A percentile compares a stretch with the other conserved stretches of the same genome.
Conservation (phyloP, 108 stramenopile species). For the Cyclotella baltica region DNA sequence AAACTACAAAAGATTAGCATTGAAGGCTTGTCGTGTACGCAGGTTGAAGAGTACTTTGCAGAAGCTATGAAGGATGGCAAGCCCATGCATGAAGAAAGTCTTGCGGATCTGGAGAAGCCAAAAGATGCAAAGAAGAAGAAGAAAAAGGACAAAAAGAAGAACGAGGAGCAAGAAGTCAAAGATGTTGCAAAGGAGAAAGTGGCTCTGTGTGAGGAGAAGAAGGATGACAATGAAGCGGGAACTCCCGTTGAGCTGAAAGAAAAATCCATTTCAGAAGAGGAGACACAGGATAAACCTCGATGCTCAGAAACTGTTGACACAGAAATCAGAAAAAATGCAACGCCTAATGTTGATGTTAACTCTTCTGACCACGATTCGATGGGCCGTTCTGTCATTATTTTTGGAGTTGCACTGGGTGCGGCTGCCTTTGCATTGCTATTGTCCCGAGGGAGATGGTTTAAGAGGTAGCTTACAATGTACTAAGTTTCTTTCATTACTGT, state of each 20-base stretch:
- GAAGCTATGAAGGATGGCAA: conserved; percentile 65
- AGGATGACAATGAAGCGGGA: not conserved
- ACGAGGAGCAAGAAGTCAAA: not conserved
- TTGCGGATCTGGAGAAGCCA: not conserved
- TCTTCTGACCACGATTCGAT: not conserved
- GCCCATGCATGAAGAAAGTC: conserved; percentile 1
- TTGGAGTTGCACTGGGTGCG: not conserved
- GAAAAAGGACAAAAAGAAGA: not conserved
- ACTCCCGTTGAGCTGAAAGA: not conserved
- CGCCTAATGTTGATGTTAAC: too few relatives aligned
- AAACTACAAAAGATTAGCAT: conserved; percentile 70
- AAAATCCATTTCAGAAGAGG: not conserved
- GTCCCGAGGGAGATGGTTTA: too few relatives aligned
- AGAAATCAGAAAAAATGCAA: not conserved
- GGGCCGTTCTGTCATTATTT: not conserved
- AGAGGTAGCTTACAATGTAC: too few relatives aligned
- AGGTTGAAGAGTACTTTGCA: conserved; percentile 82
- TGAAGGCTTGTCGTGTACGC: conserved; percentile 78
- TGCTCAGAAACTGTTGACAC: not conserved
- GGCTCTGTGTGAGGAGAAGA: not conserved
- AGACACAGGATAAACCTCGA: not conserved
- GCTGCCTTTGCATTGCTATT: not conserved
- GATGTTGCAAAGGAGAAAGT: not conserved
- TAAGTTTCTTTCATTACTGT: too few relatives aligned
- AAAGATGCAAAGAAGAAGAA: not conserved